phyloP scores from a whole-genome alignment of 2,329 filamentous ascomycete genomes.

The Hymenoscyphus fructigenus region DNA sequence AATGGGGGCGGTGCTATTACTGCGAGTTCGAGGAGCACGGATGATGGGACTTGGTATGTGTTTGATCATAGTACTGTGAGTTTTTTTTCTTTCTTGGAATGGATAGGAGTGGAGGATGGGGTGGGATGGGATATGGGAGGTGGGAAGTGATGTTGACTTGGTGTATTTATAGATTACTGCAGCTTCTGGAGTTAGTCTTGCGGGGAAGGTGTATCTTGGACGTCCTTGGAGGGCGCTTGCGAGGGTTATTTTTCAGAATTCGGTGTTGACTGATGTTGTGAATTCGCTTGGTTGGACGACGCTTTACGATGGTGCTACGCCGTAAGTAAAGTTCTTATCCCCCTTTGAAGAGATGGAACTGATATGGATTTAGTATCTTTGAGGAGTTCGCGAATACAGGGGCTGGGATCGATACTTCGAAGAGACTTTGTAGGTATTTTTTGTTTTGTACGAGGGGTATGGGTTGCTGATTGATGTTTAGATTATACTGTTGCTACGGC shows the following conservation, averaged over 20 bases:
- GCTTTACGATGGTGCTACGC: not conserved
- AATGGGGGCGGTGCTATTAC: not conserved
- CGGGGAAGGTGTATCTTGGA: not conserved
- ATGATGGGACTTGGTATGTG: not conserved
- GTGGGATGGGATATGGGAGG: too few species aligned
- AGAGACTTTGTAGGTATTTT: not conserved
- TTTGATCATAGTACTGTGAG: not conserved
- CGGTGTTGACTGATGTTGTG: not conserved
- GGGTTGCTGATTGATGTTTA: not conserved
- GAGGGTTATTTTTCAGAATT: not conserved
- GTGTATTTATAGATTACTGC: not conserved
- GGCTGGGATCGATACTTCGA: not conserved
- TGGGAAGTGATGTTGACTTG: not conserved
- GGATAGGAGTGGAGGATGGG: too few species aligned
- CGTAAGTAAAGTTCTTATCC: not conserved
- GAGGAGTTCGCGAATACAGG: not conserved
- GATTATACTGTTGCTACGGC: not conserved
- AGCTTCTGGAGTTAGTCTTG: not conserved
- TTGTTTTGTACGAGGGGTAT: not conserved
- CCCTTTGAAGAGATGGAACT: not conserved
- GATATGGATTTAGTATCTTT: not conserved
- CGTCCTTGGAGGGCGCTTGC: not conserved
- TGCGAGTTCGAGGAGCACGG: not conserved
- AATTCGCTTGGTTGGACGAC: not conserved
- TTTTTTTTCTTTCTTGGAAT: not conserved